A percentile compares a stretch with the other conserved stretches of the same genome.
These are phyloP conservation scores for Eremothecium gossypii DNA, from an alignment of 1,139 yeast genomes.

Conservation along the genomic window DNA sequence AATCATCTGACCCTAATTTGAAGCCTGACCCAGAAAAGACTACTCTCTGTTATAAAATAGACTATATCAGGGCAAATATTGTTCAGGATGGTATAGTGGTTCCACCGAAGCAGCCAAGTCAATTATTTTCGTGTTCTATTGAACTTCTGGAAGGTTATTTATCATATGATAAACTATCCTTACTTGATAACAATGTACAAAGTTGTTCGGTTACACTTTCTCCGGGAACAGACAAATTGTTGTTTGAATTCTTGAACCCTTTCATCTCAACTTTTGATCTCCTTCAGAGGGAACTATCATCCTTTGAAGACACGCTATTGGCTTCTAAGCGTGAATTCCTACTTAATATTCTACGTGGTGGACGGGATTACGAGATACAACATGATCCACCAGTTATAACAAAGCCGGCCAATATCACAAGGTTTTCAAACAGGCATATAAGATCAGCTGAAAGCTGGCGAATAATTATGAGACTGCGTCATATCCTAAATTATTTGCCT, in stretches of 20 bases:
- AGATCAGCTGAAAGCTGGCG: slow-evolving; percentile 85
- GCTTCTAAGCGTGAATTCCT: slow-evolving; percentile 20
- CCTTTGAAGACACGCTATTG: background rate
- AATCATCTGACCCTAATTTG: too few species aligned
- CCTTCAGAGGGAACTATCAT: slow-evolving; percentile 6
- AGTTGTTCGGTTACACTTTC: background rate
- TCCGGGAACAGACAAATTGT: background rate
- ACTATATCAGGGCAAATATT: too few species aligned
- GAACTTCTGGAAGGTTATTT: background rate
- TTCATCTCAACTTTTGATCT: slow-evolving; percentile 17
- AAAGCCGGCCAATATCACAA: slow-evolving; percentile 72
- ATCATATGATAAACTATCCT: background rate
- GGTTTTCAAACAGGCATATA: slow-evolving; percentile 64
- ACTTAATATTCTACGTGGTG: slow-evolving; percentile 49
- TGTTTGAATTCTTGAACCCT: slow-evolving; percentile 17
- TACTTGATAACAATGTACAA: background rate
- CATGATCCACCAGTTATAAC: slow-evolving; percentile 88
- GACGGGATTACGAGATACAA: slow-evolving; percentile 49
- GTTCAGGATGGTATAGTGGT: too few species aligned
- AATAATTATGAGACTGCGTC: slow-evolving; percentile 66
- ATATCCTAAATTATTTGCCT: slow-evolving; percentile 58
- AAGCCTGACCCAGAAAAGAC: too few species aligned
- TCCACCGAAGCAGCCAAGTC: too few species aligned
- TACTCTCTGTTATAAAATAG: too few species aligned
- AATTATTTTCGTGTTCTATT: background rate